Evolutionary conservation across 2,329 filamentous ascomycete species (phyloP).

Genomic region (Boeremia lycopersici): DNA sequence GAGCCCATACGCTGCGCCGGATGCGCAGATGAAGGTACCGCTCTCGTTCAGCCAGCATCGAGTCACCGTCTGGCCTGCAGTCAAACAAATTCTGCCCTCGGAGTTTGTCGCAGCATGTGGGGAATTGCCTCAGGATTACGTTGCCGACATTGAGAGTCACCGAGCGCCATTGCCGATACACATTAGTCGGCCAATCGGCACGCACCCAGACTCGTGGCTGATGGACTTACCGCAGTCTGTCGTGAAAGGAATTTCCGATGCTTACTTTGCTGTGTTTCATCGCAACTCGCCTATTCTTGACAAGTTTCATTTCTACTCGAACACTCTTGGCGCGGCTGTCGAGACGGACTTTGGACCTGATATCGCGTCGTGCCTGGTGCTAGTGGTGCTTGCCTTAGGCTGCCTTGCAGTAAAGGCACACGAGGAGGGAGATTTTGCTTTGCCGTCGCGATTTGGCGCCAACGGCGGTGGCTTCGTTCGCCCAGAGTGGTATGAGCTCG

Average conservation of each 20-base stretch:
- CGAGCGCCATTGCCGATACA: constrained; percentile 53
- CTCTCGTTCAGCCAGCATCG: constrained; percentile 60
- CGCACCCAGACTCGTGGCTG: constrained; percentile 49
- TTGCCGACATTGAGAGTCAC: constrained; percentile 57
- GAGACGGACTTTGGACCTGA: constrained; percentile 59
- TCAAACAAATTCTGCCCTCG: constrained; percentile 52
- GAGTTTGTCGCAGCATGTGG: constrained; percentile 47
- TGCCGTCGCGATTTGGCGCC: constrained; percentile 42
- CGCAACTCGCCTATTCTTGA: constrained; percentile 60
- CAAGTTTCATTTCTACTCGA: constrained; percentile 58
- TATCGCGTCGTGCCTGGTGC: constrained; percentile 58
- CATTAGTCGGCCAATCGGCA: constrained; percentile 43
- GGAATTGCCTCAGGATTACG: constrained; percentile 55
- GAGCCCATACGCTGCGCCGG: constrained; percentile 27
- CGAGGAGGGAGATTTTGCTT: constrained; percentile 56
- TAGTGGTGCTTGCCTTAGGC: constrained; percentile 59
- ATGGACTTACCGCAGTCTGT: constrained; percentile 55
- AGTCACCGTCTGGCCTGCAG: constrained; percentile 57
- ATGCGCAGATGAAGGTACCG: constrained; percentile 35
- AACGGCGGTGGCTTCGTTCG: constrained; percentile 28
- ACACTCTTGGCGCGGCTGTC: constrained; percentile 56
- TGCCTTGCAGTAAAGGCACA: constrained; percentile 57
- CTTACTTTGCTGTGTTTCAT: constrained; percentile 62
- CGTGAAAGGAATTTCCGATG: constrained; percentile 59
- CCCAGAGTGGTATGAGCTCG: constrained; percentile 45